These are phyloP conservation scores for Cephaloascus fragrans DNA, from an alignment of 805 yeast species.

Conservation along the genomic window DNA sequence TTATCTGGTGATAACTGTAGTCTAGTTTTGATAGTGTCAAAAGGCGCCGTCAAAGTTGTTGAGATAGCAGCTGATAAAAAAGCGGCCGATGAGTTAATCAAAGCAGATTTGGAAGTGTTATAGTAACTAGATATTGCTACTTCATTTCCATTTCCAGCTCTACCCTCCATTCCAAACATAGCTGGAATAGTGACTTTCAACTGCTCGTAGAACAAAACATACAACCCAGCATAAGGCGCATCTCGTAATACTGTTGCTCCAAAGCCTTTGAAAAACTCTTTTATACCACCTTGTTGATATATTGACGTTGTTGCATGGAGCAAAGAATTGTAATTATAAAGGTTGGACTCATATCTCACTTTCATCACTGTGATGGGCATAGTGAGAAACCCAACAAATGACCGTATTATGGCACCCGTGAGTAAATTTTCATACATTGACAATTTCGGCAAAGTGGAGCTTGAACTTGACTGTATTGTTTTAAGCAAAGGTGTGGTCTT, in stretches of 20 bases:
- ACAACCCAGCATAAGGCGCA: constrained; percentile 94
- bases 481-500: no score
- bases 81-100: constrained; percentile 71
- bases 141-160: neutral
- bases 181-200: constrained; percentile 49
- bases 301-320: constrained; percentile 51
- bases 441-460: constrained; percentile 59
- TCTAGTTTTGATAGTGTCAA: constrained; percentile 87
- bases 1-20: constrained; percentile 62
- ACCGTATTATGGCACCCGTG: constrained; percentile 74
- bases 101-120: constrained; percentile 33
- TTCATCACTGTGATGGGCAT: constrained; percentile 94
- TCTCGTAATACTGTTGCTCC: constrained; percentile 83
- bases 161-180: constrained; percentile 2
- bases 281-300: constrained; percentile 37
- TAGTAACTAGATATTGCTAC: constrained; percentile 3
- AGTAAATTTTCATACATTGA: constrained; percentile 58
- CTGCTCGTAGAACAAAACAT: constrained; percentile 77
- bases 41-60: constrained; percentile 86
- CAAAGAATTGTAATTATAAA: constrained; percentile 62
- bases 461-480: constrained; percentile 7
- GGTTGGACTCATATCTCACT: constrained; percentile 78
- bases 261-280: constrained; percentile 80
- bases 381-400: constrained; percentile 72
- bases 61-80: constrained; percentile 68